phyloP scores from a whole-genome alignment of 148 eudicot species.

The Diospyros kaki region DNA sequence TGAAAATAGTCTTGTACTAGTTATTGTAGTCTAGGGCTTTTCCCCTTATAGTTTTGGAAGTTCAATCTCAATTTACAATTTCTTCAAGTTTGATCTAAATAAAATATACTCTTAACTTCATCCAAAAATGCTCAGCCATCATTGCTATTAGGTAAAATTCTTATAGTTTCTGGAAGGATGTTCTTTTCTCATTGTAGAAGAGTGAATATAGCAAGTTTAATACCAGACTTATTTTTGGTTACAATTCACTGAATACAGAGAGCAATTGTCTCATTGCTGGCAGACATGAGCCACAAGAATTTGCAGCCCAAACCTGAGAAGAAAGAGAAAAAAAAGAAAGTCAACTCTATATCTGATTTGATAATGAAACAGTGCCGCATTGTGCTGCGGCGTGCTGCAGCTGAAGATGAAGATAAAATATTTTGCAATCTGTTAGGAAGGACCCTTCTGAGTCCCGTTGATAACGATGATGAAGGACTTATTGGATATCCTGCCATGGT shows the following conservation, averaged over 20 bases:
- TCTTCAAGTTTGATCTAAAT: too few species aligned
- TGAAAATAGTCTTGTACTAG: too few species aligned
- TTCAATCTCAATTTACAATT: too few species aligned
- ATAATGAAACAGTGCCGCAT: slow-evolving; percentile 48
- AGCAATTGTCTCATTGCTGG: slow-evolving; percentile 50
- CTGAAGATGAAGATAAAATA: slow-evolving; percentile 39
- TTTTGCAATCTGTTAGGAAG: slow-evolving; percentile 52
- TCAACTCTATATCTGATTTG: slow-evolving; percentile 32
- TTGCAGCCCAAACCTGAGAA: slow-evolving; percentile 29
- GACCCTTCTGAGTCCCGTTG: slow-evolving; percentile 31
- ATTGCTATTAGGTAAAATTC: too few species aligned
- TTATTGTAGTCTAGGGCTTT: too few species aligned
- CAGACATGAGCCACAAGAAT: slow-evolving; percentile 21
- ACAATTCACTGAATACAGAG: slow-evolving; percentile 32
- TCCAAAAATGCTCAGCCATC: too few species aligned
- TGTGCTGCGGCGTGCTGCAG: slow-evolving; percentile 44
- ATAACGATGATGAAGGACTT: slow-evolving; percentile 49
- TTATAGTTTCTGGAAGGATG: background rate
- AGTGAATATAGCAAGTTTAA: background rate
- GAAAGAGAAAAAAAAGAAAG: slow-evolving; percentile 33
- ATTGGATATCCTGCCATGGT: slow-evolving; percentile 54
- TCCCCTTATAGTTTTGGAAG: too few species aligned
- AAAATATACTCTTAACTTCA: too few species aligned
- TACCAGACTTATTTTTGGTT: background rate
- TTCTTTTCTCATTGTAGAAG: background rate